Base-by-base conservation (phyloP, 768 basidiomycete species). In the Naganishia vaughanmartiniae region DNA sequence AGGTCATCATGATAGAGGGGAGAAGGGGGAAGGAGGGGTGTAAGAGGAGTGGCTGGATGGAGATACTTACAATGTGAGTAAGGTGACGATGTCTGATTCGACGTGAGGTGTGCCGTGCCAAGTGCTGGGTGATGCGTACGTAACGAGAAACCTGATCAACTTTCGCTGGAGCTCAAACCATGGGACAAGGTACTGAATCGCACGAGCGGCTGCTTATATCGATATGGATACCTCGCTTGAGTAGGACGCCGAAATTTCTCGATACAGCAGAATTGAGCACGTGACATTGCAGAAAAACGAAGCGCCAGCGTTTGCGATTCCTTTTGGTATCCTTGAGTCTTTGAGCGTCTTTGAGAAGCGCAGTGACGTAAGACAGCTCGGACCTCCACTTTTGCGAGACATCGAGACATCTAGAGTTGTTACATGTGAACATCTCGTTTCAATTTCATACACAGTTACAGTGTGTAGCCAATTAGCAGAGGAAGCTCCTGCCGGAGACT, bases 1-100 rank as follows among this genome's bases (percentile, higher is more conserved):
- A 78, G 80, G 79, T 81, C 80, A 81, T 81, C 80, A 74, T 72
- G 54, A 76, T 73, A 75, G 70, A 68, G 39, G 48, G 56, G 53
- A 51, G 57, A 26, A 51, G 68, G 33, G 56, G 39, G 19, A 39
- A 46, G 69, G 28, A 42, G 68, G 65, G 42, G 42, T 42, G 15
- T 53, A 28, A 15, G 39, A n/a, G 54, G 54, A n/a, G 28, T 33
- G 31, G 14, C 30, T 24, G 24, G 67, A 26, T 17, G 31, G 56
- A 12, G 28, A 63, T 17, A 63, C 60, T 63, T 42, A 63, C 60
- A 21, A 19, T 45, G 1, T 26, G 17, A 24, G 57, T 51, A 51
- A 1, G n/a, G 48, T 26, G 17, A 28, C 3, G 24, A 21, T 21
- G 42, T 34, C 33, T 10, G 15, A 36, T 19, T 26, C 26, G 17